phyloP scores from a whole-genome alignment of 2,329 filamentous ascomycete species.

The Phaeoacremonium minimum region DNA sequence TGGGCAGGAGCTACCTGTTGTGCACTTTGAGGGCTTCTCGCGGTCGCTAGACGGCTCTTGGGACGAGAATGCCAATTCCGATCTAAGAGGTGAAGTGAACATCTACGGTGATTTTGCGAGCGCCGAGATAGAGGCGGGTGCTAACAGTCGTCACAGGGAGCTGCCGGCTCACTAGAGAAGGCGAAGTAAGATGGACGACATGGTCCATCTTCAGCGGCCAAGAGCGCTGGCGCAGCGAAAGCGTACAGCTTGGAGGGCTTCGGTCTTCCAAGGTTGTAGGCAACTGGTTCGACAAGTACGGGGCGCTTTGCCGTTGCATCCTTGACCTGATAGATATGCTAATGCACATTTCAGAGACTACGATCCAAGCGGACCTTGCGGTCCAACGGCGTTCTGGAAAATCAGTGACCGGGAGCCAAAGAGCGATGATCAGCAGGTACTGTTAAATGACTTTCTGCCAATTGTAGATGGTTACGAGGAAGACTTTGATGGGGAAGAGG shows the following conservation, averaged over 20 bases:
- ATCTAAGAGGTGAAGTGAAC: conserved; percentile 50
- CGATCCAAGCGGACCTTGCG: conserved; percentile 64
- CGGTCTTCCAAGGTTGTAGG: conserved; percentile 63
- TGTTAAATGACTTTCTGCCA: conserved; percentile 13
- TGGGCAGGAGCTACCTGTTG: conserved; percentile 55
- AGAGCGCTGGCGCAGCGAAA: conserved; percentile 73
- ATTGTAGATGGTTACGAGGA: conserved; percentile 11
- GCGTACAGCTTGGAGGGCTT: conserved; percentile 68
- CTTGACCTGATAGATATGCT: background rate
- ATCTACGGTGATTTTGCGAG: conserved; percentile 6
- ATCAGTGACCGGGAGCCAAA: conserved; percentile 43
- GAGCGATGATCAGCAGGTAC: conserved; percentile 23
- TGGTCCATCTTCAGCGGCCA: conserved; percentile 60
- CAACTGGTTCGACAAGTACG: conserved; percentile 72
- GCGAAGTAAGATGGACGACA: conserved; percentile 72
- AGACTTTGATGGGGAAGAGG: background rate
- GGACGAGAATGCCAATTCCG: conserved; percentile 66
- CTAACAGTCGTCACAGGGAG: conserved; percentile 37
- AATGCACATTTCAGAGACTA: conserved; percentile 45
- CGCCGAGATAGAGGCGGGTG: background rate
- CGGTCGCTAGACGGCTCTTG: conserved; percentile 58
- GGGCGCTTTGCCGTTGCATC: background rate
- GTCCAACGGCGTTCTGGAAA: conserved; percentile 78
- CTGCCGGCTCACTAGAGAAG: conserved; percentile 62
- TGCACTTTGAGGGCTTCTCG: conserved; percentile 63